phyloP scores from a whole-genome alignment of 2,329 filamentous ascomycete species.

The Polytolypa hystricis region DNA sequence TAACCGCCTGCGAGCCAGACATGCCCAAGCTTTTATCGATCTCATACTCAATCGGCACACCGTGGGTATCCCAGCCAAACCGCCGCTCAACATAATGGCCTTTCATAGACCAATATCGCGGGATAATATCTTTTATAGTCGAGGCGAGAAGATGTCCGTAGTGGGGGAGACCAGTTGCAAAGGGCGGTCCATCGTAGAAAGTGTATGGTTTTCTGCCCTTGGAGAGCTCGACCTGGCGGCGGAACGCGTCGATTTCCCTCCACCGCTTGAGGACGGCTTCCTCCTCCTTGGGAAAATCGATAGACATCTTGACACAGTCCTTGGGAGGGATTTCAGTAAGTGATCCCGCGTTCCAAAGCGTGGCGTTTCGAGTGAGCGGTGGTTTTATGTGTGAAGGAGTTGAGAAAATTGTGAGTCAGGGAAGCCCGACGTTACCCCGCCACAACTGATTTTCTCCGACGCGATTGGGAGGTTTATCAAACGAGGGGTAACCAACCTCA shows the following conservation, averaged over 20 bases:
- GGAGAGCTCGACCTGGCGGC: slow-evolving; percentile 76
- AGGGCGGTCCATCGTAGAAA: slow-evolving; percentile 84
- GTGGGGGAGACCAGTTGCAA: slow-evolving; percentile 60
- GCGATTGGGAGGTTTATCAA: not conserved
- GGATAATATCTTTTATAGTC: slow-evolving; percentile 95
- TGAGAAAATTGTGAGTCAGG: slow-evolving; percentile 9
- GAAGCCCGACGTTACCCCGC: not conserved
- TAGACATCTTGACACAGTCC: slow-evolving; percentile 52
- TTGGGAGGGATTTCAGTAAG: slow-evolving; percentile 8
- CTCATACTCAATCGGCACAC: slow-evolving; percentile 89
- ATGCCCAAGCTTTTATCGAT: slow-evolving; percentile 94
- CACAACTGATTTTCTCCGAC: slow-evolving; percentile 7
- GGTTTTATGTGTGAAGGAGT: not conserved
- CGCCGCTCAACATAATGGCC: slow-evolving; percentile 83
- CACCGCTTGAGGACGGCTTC: slow-evolving; percentile 73
- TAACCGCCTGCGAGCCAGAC: slow-evolving; percentile 75
- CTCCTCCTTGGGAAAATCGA: slow-evolving; percentile 89
- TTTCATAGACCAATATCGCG: slow-evolving; percentile 95
- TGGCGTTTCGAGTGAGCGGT: not conserved
- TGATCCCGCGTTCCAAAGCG: not conserved
- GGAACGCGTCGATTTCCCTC: slow-evolving; percentile 87
- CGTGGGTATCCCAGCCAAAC: slow-evolving; percentile 94
- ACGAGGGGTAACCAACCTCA: too few relatives aligned
- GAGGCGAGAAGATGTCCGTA: slow-evolving; percentile 75
- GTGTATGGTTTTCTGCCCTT: slow-evolving; percentile 75